Evolutionary conservation across 257 asterid species (phyloP).

Genomic region (Solanum pennellii): DNA sequence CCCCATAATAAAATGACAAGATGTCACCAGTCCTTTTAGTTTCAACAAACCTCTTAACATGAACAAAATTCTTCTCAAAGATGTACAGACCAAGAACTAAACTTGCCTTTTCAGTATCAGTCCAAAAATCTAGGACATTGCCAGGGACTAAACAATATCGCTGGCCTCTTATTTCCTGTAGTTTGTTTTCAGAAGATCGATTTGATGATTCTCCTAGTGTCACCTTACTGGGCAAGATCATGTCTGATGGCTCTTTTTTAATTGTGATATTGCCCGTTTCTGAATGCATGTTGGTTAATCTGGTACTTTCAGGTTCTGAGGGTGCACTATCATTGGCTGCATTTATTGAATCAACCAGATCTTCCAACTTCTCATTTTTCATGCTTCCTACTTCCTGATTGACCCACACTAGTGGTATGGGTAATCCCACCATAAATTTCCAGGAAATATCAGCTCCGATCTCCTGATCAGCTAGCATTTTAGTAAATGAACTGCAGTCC

Average conservation of each 20-base stretch:
- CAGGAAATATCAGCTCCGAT: not conserved
- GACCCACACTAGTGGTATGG: slow-evolving; percentile 26
- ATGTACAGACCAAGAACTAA: slow-evolving; percentile 51
- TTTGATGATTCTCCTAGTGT: slow-evolving; percentile 6
- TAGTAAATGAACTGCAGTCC: not conserved
- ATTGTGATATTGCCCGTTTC: slow-evolving; percentile 4
- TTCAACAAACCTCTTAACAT: slow-evolving; percentile 38
- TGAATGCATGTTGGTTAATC: not conserved
- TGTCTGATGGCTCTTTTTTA: not conserved
- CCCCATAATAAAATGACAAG: slow-evolving; percentile 49
- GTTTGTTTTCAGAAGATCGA: slow-evolving; percentile 1
- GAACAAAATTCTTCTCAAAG: slow-evolving; percentile 52
- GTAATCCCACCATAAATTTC: slow-evolving; percentile 20
- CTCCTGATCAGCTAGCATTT: not conserved
- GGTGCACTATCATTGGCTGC: not conserved
- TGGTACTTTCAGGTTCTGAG: not conserved
- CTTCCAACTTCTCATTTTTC: not conserved
- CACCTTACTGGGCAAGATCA: slow-evolving; percentile 2
- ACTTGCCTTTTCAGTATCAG: slow-evolving; percentile 37
- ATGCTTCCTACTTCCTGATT: not conserved
- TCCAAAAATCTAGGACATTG: slow-evolving; percentile 25
- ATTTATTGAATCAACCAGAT: not conserved
- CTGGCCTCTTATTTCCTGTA: slow-evolving; percentile 1
- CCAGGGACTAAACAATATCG: slow-evolving; percentile 37
- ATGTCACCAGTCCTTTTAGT: slow-evolving; percentile 37